A percentile compares a stretch with the other conserved stretches of the same genome.
These are phyloP conservation scores for Phragmites australis DNA, from an alignment of 176 grass and related monocot species.

Conservation along the genomic window DNA sequence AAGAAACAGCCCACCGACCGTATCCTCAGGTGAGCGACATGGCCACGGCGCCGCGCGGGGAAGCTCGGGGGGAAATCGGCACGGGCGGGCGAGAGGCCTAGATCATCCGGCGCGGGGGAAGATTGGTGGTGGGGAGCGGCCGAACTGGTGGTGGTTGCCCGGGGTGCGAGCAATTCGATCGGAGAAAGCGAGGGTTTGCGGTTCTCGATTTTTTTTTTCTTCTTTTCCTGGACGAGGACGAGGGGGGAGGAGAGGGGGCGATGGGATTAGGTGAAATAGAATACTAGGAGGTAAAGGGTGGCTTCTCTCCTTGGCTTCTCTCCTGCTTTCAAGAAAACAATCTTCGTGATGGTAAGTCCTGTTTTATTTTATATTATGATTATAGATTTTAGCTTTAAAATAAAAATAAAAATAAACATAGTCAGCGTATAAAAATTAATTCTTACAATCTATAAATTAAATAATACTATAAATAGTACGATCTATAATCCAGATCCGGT, in stretches of 20 bases:
- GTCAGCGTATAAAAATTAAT: too few species aligned
- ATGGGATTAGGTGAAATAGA: slow-evolving; percentile 51
- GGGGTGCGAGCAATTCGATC: slow-evolving; percentile 53
- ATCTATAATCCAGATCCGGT: too few species aligned
- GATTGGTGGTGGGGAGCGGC: slow-evolving; percentile 41
- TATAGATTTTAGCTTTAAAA: too few species aligned
- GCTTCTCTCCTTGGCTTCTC: too few species aligned
- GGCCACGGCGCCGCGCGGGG: slow-evolving; percentile 5
- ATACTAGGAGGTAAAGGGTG: not conserved
- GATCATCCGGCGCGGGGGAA: slow-evolving; percentile 16
- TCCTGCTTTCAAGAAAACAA: not conserved
- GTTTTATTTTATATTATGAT: too few species aligned
- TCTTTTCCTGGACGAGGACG: slow-evolving; percentile 9
- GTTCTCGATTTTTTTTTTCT: not conserved
- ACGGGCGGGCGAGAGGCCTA: slow-evolving; percentile 28
- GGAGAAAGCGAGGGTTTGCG: slow-evolving; percentile 55
- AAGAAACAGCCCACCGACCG: slow-evolving; percentile 65
- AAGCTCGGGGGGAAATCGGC: slow-evolving; percentile 6
- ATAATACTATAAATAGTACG: too few species aligned
- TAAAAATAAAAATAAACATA: too few species aligned
- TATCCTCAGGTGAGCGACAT: slow-evolving; percentile 63
- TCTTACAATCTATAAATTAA: too few species aligned
- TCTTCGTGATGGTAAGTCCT: not conserved
- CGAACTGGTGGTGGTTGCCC: slow-evolving; percentile 43
- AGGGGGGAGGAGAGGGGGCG: too few species aligned